These are phyloP conservation scores for Epichloe baconii DNA, from an alignment of 2,329 filamentous ascomycete genomes.

Conservation along the genomic window DNA sequence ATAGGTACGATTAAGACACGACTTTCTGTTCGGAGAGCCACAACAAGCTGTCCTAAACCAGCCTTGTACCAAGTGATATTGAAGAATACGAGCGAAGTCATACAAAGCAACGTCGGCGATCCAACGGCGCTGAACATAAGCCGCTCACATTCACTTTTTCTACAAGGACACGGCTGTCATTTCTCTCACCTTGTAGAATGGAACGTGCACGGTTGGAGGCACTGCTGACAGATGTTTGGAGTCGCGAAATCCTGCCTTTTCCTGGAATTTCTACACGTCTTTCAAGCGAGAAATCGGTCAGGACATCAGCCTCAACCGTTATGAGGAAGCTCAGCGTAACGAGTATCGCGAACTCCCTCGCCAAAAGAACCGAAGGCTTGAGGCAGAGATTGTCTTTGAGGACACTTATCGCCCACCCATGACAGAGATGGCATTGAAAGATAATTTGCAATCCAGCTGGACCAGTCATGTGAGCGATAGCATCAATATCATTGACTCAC, in stretches of 20 bases:
- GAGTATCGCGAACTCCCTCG: constrained; percentile 65
- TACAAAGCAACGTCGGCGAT: constrained; percentile 33
- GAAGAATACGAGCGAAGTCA: constrained; percentile 66
- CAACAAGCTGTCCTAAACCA: constrained; percentile 57
- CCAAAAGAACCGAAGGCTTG: constrained; percentile 52
- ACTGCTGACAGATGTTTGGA: constrained; percentile 69
- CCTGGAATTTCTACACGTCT: constrained; percentile 62
- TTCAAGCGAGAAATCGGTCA: constrained; percentile 57
- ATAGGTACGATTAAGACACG: constrained; percentile 49
- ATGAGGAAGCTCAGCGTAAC: constrained; percentile 81
- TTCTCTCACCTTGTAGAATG: constrained; percentile 59
- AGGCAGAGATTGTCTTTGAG: constrained; percentile 11
- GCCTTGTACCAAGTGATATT: constrained; percentile 67
- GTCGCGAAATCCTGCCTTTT: constrained; percentile 64
- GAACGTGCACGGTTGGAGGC: constrained; percentile 69
- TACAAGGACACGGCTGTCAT: constrained; percentile 50
- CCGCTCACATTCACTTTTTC: constrained; percentile 67
- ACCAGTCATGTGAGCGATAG: neutral
- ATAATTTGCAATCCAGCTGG: neutral
- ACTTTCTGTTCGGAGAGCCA: constrained; percentile 67
- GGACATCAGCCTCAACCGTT: constrained; percentile 69
- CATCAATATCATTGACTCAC: neutral
- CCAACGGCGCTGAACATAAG: constrained; percentile 44
- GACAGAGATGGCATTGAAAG: neutral
- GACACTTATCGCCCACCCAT: neutral